Evolutionary conservation across 2,329 filamentous ascomycete genomes (phyloP).

Genomic region (Ceratocystis diversiconidia): DNA sequence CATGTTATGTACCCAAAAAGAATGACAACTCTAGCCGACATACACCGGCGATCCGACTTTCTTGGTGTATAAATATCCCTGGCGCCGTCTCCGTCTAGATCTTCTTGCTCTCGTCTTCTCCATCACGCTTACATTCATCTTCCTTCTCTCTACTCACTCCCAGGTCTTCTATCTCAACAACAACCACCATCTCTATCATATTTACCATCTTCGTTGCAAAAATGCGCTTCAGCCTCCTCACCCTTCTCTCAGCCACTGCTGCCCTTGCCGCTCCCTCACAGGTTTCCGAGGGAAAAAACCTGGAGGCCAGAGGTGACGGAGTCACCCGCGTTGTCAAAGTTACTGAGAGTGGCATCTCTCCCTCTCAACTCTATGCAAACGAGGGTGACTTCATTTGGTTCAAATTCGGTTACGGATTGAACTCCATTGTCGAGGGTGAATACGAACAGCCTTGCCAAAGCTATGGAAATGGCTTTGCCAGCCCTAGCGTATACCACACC

Average conservation of each 20-base stretch:
- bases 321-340: neutral
- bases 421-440: constrained; percentile 16
- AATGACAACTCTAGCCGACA: no score
- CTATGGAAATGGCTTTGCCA: constrained; percentile 18
- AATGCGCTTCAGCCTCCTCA: neutral
- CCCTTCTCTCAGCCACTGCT: neutral
- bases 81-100: no score
- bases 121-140: no score
- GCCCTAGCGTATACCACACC: neutral
- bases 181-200: neutral
- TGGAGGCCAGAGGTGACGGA: neutral
- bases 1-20: no score
- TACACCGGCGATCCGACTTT: no score
- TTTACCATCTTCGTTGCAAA: neutral
- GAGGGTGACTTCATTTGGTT: neutral
- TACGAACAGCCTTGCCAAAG: constrained; percentile 32
- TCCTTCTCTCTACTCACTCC: no score
- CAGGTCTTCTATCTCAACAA: neutral
- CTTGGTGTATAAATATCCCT: no score
- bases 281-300: neutral
- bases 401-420: accelerated
- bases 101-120: no score
- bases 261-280: neutral
- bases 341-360: accelerated
- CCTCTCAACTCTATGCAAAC: accelerated